These are phyloP conservation scores for Insectozyma bohioensis DNA, from an alignment of 1,139 yeast species.

Conservation along the genomic window DNA sequence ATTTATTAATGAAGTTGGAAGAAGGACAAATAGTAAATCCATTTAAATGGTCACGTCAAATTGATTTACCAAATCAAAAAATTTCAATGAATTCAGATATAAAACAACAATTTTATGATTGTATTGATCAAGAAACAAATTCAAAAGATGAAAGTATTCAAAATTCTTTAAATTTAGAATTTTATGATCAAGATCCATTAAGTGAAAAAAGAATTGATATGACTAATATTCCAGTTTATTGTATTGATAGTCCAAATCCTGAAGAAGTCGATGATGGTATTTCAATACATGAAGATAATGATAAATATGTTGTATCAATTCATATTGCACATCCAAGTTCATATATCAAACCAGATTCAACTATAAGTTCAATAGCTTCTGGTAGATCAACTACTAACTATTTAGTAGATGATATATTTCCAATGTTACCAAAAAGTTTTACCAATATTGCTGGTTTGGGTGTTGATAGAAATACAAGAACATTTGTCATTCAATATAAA, in stretches of 20 bases:
- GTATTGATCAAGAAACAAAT: conserved; percentile 19
- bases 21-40: conserved; percentile 43
- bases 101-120: conserved; percentile 43
- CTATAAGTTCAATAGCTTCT: conserved; percentile 58
- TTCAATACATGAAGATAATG: conserved; percentile 46
- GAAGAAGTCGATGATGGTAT: conserved; percentile 95
- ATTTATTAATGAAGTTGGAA: conserved; percentile 29
- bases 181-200: conserved; percentile 37
- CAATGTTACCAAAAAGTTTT: conserved; percentile 69
- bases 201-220: conserved; percentile 32
- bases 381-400: conserved; percentile 69
- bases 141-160: conserved; percentile 2
- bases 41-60: conserved; percentile 41
- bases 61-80: conserved; percentile 40
- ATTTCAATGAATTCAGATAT: conserved; percentile 37
- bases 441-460: conserved; percentile 62
- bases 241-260: conserved; percentile 81
- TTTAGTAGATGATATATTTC: conserved; percentile 61
- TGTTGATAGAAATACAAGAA: conserved; percentile 39
- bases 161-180: conserved; percentile 17
- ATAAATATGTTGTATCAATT: conserved; percentile 50
- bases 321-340: conserved; percentile 92
- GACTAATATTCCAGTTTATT: conserved; percentile 58
- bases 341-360: conserved; percentile 47
- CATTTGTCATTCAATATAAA: conserved; percentile 32